A percentile compares a stretch with the other conserved stretches of the same genome.
Conservation (phyloP, 345 rosid genomes). For the Anacardium occidentale region DNA sequence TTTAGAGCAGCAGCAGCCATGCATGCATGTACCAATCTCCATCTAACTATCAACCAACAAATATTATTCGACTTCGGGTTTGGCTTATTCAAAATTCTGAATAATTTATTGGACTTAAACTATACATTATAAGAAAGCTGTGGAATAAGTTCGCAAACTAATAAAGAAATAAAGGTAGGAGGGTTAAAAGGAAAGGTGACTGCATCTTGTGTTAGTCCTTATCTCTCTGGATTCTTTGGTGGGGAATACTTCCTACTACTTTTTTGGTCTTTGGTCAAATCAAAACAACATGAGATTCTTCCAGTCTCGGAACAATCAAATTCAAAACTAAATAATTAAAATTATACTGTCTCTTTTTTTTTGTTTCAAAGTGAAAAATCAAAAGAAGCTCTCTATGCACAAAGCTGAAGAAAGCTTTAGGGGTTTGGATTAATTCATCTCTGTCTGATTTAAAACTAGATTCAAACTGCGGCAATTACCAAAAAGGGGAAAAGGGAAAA, state of each 20-base stretch:
- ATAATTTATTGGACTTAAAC: neutral
- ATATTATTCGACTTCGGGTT: neutral
- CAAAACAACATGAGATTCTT: conserved; percentile 43
- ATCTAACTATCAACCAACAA: conserved; percentile 1
- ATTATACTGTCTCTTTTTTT: no score
- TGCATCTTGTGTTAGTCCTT: conserved; percentile 41
- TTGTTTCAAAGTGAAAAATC: conserved; percentile 18
- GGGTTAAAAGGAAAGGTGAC: conserved; percentile 13
- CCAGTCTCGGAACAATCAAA: conserved; percentile 25
- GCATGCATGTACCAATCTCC: conserved; percentile 9
- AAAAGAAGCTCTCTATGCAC: conserved; percentile 12
- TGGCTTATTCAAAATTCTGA: neutral
- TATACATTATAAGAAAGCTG: no score
- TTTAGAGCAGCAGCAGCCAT: neutral
- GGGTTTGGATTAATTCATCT: conserved; percentile 14
- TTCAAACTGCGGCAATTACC: conserved; percentile 25
- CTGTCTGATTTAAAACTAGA: neutral
- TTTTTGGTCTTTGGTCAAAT: conserved; percentile 42
- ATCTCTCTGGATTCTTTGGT: conserved; percentile 41
- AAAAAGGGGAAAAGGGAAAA: conserved; percentile 6
- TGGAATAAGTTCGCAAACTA: conserved; percentile 30
- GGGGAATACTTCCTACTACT: conserved; percentile 6
- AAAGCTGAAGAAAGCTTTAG: no score
- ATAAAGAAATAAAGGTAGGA: conserved; percentile 19
- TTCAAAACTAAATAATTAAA: conserved; percentile 4